Evolutionary conservation across 108 stramenopile species (phyloP), one percentile per base, ranked within the genome.

Genomic region (Epithemia pelagica): DNA sequence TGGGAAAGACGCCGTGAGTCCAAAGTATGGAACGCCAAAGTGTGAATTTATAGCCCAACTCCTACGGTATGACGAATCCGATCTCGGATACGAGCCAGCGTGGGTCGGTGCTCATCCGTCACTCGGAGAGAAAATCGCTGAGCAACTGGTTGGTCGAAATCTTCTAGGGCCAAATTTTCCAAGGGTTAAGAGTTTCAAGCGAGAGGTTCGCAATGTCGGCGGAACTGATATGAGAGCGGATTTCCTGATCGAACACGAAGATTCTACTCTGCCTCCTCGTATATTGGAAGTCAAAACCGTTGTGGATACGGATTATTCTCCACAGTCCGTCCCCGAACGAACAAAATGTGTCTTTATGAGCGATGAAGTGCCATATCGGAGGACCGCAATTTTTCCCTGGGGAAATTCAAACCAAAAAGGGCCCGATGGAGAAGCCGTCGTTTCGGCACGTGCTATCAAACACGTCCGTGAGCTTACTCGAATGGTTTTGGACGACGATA

Each of bases 41-140:
- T 83, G 82, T 69, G 82, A 79, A 58, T 77, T 79, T 37, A 70
- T 71, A 60, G 74, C 78, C 23, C 77, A 82, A 56, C 69, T 82
- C 2, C 46, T 82, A 18, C 68, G 69, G 23, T 70, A 72, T 1
- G 81, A 82, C 65, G 81, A 82, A 33, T 62, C 69, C 30, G 63
- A 24, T 1, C 46, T 75, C 18, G 72, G 69, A 0, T 66, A 70
- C 23, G 72, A 75, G 23, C 59, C 68, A n/a, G 37, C 62, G 19
- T 83, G 75, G 76, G 84, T 85, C 2, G 80, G 80, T 56, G 84
- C 80, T 19, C 84, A 85, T 69, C 84, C 84, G n/a, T 65, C 65
- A 10, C 54, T 85, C 1, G 84, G 84, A 54, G 84, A 85, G 64
- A 73, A 71, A 59, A 60, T 85, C 21, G 78, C 80, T 21, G 76